These are phyloP conservation scores for Phytophthora brassicae DNA, from an alignment of 352 stramenopile species.

Conservation along the genomic window DNA sequence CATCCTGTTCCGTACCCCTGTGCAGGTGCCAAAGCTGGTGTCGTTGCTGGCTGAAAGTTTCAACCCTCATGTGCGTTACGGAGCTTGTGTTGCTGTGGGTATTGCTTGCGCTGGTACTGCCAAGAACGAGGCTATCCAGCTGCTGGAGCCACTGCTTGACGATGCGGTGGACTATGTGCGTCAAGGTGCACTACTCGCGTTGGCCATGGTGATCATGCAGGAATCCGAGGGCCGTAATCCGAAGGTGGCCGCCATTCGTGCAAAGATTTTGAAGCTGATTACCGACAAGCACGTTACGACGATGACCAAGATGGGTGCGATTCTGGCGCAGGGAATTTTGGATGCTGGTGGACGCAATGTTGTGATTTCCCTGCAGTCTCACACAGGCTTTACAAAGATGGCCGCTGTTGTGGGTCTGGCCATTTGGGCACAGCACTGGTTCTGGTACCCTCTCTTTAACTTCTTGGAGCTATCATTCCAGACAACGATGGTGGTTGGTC, in stretches of 20 bases:
- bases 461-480: constrained; percentile 97
- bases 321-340: constrained; percentile 96
- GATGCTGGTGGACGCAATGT: constrained; percentile 98
- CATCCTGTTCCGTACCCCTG: constrained; percentile 97
- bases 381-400: constrained; percentile 98
- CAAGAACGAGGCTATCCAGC: constrained; percentile 96
- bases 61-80: constrained; percentile 99
- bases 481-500: constrained; percentile 94
- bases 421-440: constrained; percentile 99
- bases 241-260: constrained; percentile 85
- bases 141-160: constrained; percentile 98
- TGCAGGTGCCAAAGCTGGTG: constrained; percentile 92
- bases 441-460: constrained; percentile 99
- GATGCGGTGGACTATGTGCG: constrained; percentile 99
- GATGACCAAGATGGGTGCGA: constrained; percentile 99
- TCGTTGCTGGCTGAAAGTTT: constrained; percentile 98
- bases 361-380: constrained; percentile 94
- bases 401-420: constrained; percentile 94
- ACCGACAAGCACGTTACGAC: constrained; percentile 98
- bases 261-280: constrained; percentile 90
- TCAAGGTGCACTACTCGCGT: constrained; percentile 96
- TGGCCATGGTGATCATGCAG: constrained; percentile 99
- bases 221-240: constrained; percentile 89
- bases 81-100: constrained; percentile 97
- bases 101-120: constrained; percentile 97